Conservation (phyloP, 306 rosid species). For the Dalbergia cochinchinensis region DNA sequence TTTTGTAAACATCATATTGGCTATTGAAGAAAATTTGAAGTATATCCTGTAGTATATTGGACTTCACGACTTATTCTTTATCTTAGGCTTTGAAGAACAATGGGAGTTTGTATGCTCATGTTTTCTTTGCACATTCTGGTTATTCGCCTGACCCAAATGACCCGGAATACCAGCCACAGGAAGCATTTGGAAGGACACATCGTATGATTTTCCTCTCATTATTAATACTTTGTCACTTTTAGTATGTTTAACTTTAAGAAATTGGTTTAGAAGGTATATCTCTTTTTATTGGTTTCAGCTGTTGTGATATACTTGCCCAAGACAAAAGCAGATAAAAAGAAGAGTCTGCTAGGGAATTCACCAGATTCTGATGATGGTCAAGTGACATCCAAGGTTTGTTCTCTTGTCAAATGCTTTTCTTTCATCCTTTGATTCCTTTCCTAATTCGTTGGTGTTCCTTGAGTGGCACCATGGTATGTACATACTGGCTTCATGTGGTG, state of each 20-base stretch:
- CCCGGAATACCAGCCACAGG: conserved; percentile 83
- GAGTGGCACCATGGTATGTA: neutral
- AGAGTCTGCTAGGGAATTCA: conserved; percentile 74
- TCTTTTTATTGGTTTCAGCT: conserved; percentile 67
- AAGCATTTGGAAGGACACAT: conserved; percentile 80
- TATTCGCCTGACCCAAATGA: conserved; percentile 87
- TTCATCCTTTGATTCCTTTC: neutral
- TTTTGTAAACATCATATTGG: neutral
- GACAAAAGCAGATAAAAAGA: conserved; percentile 74
- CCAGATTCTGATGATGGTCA: conserved; percentile 64
- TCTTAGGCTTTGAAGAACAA: conserved; percentile 79
- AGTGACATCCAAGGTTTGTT: conserved; percentile 63
- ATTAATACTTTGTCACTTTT: conserved; percentile 4
- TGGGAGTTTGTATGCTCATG: conserved; percentile 87
- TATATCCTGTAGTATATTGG: conserved; percentile 14
- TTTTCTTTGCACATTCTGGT: conserved; percentile 90
- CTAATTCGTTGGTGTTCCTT: conserved; percentile 16
- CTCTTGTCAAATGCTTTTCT: conserved; percentile 28
- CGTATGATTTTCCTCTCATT: conserved; percentile 54
- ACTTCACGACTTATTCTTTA: conserved; percentile 35
- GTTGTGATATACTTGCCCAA: conserved; percentile 77
- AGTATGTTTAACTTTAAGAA: neutral
- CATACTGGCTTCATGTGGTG: conserved; percentile 29
- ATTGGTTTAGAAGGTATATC: conserved; percentile 33
- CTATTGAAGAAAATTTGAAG: conserved; percentile 22